Evolutionary conservation across 2,329 filamentous ascomycete genomes (phyloP).

Genomic region (Pyricularia sp.): DNA sequence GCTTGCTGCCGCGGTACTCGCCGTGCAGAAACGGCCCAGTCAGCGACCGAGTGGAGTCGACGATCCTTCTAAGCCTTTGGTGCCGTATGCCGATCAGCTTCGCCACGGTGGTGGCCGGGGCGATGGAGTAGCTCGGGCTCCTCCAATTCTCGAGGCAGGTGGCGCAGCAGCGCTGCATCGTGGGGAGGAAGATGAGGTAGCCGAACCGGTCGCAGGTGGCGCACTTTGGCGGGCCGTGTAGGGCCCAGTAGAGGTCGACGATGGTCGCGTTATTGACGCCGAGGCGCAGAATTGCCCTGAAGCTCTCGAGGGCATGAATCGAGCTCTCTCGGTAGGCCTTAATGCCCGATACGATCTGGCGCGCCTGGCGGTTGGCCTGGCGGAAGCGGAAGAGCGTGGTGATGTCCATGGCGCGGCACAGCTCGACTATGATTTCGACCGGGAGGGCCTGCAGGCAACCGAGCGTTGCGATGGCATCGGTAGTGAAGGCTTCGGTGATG

Average conservation of each 20-base stretch:
- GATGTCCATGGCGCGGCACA: background rate
- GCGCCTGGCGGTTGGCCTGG: background rate
- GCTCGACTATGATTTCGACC: background rate
- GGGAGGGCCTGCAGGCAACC: background rate
- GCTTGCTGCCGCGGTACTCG: background rate
- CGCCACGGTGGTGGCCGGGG: background rate
- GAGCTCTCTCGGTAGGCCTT: background rate
- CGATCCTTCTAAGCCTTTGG: background rate
- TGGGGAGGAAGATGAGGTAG: background rate
- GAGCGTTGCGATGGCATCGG: background rate
- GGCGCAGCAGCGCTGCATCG: background rate
- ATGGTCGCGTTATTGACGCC: background rate
- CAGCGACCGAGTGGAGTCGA: background rate
- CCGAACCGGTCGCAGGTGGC: background rate
- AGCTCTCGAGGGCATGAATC: background rate
- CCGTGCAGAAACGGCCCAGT: background rate
- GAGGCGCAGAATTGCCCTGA: background rate
- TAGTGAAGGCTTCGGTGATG: background rate
- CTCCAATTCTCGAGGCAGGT: background rate
- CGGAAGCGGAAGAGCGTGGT: background rate
- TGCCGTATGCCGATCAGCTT: background rate
- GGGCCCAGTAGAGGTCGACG: background rate
- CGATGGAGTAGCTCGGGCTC: background rate
- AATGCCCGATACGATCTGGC: background rate
- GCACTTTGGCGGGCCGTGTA: background rate